Evolutionary conservation across 2,329 filamentous ascomycete genomes (phyloP).

Genomic region (Paramyrothecium sp.): DNA sequence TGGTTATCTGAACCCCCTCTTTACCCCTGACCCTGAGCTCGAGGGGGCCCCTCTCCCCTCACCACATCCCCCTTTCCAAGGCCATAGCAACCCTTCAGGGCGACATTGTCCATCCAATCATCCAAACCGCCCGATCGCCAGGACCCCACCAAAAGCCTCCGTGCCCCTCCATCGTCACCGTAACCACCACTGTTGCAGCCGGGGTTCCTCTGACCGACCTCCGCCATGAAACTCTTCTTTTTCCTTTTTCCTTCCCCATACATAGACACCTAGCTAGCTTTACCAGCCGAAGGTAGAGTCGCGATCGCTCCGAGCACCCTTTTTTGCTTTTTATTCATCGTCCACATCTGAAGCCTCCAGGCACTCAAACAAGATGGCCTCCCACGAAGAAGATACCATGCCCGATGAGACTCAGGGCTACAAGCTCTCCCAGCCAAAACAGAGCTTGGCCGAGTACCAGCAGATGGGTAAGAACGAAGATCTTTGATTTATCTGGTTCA

Average conservation of each 20-base stretch:
- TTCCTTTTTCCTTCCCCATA: too few relatives aligned
- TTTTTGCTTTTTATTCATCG: too few relatives aligned
- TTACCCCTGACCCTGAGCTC: not conserved
- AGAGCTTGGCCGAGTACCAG: conserved; percentile 92
- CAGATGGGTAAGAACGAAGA: conserved; percentile 88
- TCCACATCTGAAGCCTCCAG: too few relatives aligned
- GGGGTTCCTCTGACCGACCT: conserved; percentile 4
- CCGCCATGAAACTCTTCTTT: conserved; percentile 1
- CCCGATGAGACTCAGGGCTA: conserved; percentile 91
- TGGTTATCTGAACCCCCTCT: not conserved
- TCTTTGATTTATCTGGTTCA: too few relatives aligned
- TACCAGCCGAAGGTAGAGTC: too few relatives aligned
- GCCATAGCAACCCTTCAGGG: too few relatives aligned
- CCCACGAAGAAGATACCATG: conserved; percentile 75
- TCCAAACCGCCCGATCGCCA: not conserved
- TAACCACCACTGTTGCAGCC: not conserved
- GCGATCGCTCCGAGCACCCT: too few relatives aligned
- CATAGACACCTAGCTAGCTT: too few relatives aligned
- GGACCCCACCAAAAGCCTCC: conserved; percentile 1
- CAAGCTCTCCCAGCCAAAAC: conserved; percentile 96
- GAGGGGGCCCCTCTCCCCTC: not conserved
- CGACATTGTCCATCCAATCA: conserved; percentile 5
- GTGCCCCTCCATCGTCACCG: conserved; percentile 7
- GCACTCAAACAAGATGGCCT: conserved; percentile 58
- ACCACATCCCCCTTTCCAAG: not conserved